A percentile compares a stretch with the other conserved stretches of the same genome.
These are phyloP conservation scores for Flaveria sonorensis DNA, from an alignment of 129 eudicot species.

Conservation along the genomic window DNA sequence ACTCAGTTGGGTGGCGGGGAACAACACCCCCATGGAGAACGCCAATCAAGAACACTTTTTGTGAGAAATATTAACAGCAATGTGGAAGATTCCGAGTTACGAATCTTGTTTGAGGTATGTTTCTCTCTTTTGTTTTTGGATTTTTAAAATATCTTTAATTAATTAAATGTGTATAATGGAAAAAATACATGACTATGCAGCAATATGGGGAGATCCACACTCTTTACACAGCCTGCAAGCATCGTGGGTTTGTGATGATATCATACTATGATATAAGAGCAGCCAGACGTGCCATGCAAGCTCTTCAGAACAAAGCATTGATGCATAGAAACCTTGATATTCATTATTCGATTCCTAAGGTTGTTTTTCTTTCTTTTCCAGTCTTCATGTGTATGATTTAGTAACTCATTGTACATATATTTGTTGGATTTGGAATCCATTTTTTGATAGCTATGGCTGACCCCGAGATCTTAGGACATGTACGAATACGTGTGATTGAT, in stretches of 20 bases:
- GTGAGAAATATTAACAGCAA: conserved; percentile 87
- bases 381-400: conserved; percentile 17
- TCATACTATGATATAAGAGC: conserved; percentile 94
- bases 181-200: conserved; percentile 45
- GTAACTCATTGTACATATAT: not conserved
- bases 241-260: conserved; percentile 91
- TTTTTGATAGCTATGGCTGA: not conserved
- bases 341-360: conserved; percentile 90
- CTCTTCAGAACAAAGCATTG: conserved; percentile 77
- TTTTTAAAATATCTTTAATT: not conserved
- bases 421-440: too few relatives aligned
- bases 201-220: conserved; percentile 91
- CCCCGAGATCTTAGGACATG: conserved; percentile 10
- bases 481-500: not conserved
- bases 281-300: conserved; percentile 84
- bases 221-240: conserved; percentile 90
- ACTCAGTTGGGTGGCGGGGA: conserved; percentile 40
- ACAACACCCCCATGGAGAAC: conserved; percentile 32
- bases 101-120: conserved; percentile 72
- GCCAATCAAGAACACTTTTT: conserved; percentile 89
- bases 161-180: not conserved
- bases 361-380: conserved; percentile 27
- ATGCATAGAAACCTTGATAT: conserved; percentile 81
- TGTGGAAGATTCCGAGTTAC: conserved; percentile 80
- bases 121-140: conserved; percentile 19